These are phyloP conservation scores for Evansstolkia leycettana DNA, from an alignment of 495 filamentous ascomycete species.

Conservation along the genomic window DNA sequence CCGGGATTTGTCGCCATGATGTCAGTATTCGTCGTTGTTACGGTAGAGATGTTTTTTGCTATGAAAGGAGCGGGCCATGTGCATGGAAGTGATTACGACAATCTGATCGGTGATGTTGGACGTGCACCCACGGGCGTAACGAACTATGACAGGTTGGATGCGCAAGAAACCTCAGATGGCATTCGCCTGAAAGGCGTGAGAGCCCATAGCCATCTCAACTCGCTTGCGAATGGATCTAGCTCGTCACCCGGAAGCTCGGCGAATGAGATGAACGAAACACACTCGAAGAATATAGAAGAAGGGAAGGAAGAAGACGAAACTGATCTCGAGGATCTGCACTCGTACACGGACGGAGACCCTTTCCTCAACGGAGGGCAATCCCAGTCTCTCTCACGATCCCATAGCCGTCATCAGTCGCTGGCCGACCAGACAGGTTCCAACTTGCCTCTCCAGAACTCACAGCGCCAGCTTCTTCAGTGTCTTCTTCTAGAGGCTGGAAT, in stretches of 20 bases:
- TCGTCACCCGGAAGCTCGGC: conserved; percentile 1
- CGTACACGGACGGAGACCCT: conserved; percentile 12
- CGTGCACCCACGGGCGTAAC: conserved; percentile 10
- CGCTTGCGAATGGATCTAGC: conserved; percentile 6
- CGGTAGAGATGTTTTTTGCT: conserved; percentile 66
- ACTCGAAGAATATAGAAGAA: conserved; percentile 1
- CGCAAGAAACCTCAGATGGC: conserved; percentile 8
- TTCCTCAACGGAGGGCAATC: conserved; percentile 6
- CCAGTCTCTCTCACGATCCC: conserved; percentile 2
- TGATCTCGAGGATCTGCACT: conserved; percentile 18
- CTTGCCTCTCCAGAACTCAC: conserved; percentile 25
- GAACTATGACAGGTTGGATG: conserved; percentile 14
- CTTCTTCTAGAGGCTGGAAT: conserved; percentile 75
- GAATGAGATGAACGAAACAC: conserved; percentile 4
- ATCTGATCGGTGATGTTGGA: conserved; percentile 23
- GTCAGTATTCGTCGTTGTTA: conserved; percentile 60
- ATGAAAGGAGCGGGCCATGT: conserved; percentile 40
- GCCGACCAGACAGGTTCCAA: conserved; percentile 7
- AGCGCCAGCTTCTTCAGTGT: conserved; percentile 62
- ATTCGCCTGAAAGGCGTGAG: conserved; percentile 14
- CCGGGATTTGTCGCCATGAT: conserved; percentile 70
- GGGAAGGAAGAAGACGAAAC: conserved; percentile 18
- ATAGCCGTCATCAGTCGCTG: conserved; percentile 8
- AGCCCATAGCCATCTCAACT: conserved; percentile 4
- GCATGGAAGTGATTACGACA: conserved; percentile 34